Percentiles rank a stretch among this genome's conserved stretches.
Conservation (phyloP, 305 asterid genomes). For the Withania somnifera region DNA sequence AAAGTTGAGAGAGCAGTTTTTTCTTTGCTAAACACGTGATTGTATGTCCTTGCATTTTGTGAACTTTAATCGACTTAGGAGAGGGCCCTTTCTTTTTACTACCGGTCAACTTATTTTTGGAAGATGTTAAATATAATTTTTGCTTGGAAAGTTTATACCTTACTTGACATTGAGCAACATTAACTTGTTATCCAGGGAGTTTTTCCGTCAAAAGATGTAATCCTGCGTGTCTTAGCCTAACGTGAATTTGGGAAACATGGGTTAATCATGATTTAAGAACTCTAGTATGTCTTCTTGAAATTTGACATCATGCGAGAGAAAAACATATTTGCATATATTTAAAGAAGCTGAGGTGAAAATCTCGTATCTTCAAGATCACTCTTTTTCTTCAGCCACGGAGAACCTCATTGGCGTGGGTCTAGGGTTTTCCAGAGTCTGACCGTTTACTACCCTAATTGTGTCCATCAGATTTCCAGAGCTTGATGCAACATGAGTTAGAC, state of each 20-base stretch:
- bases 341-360: too few species aligned
- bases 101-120: background rate
- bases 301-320: background rate
- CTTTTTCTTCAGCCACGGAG: too few species aligned
- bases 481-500: too few species aligned
- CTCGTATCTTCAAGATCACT: too few species aligned
- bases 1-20: background rate
- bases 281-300: background rate
- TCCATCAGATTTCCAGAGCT: too few species aligned
- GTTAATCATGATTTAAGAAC: background rate
- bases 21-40: background rate
- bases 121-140: background rate
- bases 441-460: too few species aligned
- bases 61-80: background rate
- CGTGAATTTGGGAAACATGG: background rate
- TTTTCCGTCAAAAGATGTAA: background rate
- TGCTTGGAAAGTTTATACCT: background rate
- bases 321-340: too few species aligned
- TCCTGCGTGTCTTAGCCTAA: background rate
- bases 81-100: background rate
- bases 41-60: background rate
- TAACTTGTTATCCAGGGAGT: background rate
- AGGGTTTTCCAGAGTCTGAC: too few species aligned
- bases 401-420: too few species aligned
- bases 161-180: background rate